Conservation (phyloP, 1,284 basidiomycete species). For the Pseudozyma sp. region DNA sequence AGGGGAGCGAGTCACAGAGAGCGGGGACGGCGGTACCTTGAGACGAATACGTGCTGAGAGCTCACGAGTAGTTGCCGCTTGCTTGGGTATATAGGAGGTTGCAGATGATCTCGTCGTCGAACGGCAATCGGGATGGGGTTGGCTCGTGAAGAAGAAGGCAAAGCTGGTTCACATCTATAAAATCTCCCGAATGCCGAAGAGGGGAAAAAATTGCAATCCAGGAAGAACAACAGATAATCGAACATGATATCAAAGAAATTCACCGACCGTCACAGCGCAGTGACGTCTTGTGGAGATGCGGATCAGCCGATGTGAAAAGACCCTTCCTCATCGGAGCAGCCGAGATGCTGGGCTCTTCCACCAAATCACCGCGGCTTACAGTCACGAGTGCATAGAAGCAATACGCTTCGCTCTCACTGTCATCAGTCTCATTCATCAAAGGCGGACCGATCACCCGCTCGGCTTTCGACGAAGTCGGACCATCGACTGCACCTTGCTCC, state of each 20-base stretch:
- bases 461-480: too few relatives aligned
- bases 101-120: background rate
- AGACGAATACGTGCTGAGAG: too few relatives aligned
- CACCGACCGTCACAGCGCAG: background rate
- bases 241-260: slow-evolving; percentile 20
- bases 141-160: slow-evolving; percentile 13
- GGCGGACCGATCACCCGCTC: too few relatives aligned
- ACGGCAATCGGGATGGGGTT: background rate
- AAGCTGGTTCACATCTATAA: slow-evolving; percentile 5
- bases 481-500: too few relatives aligned
- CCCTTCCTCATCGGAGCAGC: slow-evolving; percentile 8
- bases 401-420: background rate
- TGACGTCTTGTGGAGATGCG: slow-evolving; percentile 26
- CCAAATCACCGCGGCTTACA: background rate
- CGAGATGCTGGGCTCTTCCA: background rate
- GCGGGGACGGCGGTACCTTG: too few relatives aligned
- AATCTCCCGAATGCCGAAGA: slow-evolving; percentile 32
- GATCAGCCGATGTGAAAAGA: slow-evolving; percentile 10
- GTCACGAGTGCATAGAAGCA: slow-evolving; percentile 1
- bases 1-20: background rate
- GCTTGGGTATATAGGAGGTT: background rate
- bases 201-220: background rate
- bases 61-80: too few relatives aligned
- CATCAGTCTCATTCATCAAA: background rate
- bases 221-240: slow-evolving; percentile 1